Evolutionary conservation across 495 filamentous ascomycete species (phyloP).

Genomic region (Barbatosphaeria neglecta): DNA sequence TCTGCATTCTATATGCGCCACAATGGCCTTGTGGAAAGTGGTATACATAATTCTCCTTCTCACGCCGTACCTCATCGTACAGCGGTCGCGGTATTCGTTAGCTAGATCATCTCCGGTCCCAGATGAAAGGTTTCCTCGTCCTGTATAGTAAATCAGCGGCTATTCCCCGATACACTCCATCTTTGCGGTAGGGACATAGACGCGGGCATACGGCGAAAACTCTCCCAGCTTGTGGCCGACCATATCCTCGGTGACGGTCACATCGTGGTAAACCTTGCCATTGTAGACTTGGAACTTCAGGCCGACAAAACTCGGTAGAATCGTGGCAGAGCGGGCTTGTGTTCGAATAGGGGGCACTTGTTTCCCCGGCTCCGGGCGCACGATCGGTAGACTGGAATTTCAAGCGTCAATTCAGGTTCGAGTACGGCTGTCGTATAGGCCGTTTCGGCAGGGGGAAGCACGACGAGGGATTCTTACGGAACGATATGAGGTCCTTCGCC

Average conservation of each 20-base stretch:
- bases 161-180: too few species aligned
- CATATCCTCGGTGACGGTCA: slow-evolving; percentile 92
- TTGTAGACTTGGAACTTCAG: slow-evolving; percentile 90
- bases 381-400: slow-evolving; percentile 46
- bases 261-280: slow-evolving; percentile 83
- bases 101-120: slow-evolving; percentile 17
- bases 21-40: too few species aligned
- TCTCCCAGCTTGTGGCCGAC: slow-evolving; percentile 96
- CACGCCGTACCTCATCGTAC: neutral
- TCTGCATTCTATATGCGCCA: neutral
- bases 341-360: slow-evolving; percentile 67
- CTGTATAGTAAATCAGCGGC: slow-evolving; percentile 27
- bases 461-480: slow-evolving; percentile 42
- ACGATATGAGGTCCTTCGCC: slow-evolving; percentile 56
- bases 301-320: slow-evolving; percentile 92
- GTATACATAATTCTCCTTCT: neutral
- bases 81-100: neutral
- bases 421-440: too few species aligned
- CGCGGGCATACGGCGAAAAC: slow-evolving; percentile 75
- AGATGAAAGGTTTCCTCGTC: slow-evolving; percentile 73
- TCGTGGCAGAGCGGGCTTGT: slow-evolving; percentile 80
- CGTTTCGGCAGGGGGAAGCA: too few species aligned
- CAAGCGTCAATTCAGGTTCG: slow-evolving; percentile 5
- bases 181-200: neutral
- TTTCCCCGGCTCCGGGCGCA: slow-evolving; percentile 49